Evolutionary conservation across 768 basidiomycete species (phyloP), one percentile per base, ranked within the genome.

Genomic region (Exidia glandulosa): DNA sequence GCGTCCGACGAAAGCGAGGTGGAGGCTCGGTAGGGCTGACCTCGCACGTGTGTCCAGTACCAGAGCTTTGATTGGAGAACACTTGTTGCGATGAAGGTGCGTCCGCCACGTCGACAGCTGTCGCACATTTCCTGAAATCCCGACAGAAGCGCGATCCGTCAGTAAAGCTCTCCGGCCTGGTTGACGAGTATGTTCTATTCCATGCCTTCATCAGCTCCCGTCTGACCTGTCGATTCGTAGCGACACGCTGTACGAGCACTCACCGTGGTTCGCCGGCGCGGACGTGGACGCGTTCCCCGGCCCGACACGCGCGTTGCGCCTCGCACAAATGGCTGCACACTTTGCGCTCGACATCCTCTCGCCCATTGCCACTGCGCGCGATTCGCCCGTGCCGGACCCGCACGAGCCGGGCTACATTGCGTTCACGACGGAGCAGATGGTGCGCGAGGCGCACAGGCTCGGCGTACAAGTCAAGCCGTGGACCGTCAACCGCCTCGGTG

Each of bases 1-100:
- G 64, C 61, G 81, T 66, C 12, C 52, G 23, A 1, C 41, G 10
- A 25, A 29, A 1, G 25, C 30, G 10, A 7, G 25, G 2, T 54
- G 79, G 83, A 79, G 50, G 19, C 9, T 1, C 19, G 5, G 14
- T 54, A 9, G 30, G 25, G 25, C 7, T 29, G 29, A 14, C 16
- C 30, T 54, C 50, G 14, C 29, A 2, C 50, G 41, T 6, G 0
- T 14, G 9, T 3, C 50, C 63, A 89, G 87, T 88, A 81, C 63
- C 87, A 92, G 74, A 87, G 86, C 65, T 89, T 90, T 65, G 85
- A 89, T 68, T 91, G 90, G 89, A 77, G 88, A 65, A 84, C 87
- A 14, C 68, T 91, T 14, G 69, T 87, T 56, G 77, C 73, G 27
- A 89, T 90, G 85, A 87, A 86, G 79, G 83, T 79, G 63, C n/a